Base-by-base conservation (phyloP, 2,329 filamentous ascomycete species). In the Pestalotiopsis sp. region DNA sequence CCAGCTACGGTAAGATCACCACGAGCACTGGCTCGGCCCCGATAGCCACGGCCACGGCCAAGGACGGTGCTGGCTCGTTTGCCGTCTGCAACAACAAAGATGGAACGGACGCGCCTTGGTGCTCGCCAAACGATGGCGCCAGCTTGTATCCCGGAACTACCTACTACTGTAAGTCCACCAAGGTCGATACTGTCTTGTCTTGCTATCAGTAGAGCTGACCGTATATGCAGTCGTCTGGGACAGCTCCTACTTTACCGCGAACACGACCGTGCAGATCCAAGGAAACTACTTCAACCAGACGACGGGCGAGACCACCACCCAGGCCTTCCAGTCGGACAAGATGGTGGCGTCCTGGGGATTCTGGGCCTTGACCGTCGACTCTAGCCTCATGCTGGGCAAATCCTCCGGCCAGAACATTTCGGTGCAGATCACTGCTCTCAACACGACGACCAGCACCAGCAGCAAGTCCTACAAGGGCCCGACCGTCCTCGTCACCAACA, bases 191-290 rank as follows among this genome's bases (percentile, higher is more conserved):
- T 3, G 20, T 27, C 6, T 13, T 41, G 31, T 20, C 13, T 38
- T 56, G 2, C 62, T 17, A 20, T 27, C 17, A 0, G 14, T 14
- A 27, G 12, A 13, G 56, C 56, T 59, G 25, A 59, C 11, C 2
- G 5, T 13, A 13, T n/a, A 25, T 23, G 23, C 20, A 66, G 64
- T 89, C 66, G 88, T 85, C 36, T 89, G 87, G 87, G 86, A 90
- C 72, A 80, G 86, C 27, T 78, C 82, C 64, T 85, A 80, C 77
- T 88, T 87, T 79, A 75, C 78, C 62, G 77, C 80, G 67, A 81
- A 82, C 72, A 79, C 79, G 27, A 81, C 79, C 60, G 74, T 84
- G 66, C 73, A 70, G 39, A 68, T 80, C 52, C 67, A 73, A 64
- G 75, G 73, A 9, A 76, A 76, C 68, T 76, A 77, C 68, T 7